Conservation (phyloP, 2,329 filamentous ascomycete species). For the Oidium heveae region DNA sequence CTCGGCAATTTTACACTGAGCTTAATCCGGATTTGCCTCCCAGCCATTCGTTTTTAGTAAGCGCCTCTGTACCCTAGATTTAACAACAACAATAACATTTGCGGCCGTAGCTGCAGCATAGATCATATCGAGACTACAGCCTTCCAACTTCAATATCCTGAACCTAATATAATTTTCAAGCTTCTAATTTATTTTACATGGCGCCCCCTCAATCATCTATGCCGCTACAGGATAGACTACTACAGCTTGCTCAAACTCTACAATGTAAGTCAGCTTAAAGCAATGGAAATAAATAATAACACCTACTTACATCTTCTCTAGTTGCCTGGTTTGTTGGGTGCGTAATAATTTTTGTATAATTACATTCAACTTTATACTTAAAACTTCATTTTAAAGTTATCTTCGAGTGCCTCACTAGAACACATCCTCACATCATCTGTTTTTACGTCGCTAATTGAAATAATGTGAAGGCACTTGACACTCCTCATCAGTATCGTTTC, state of each 20-base stretch:
- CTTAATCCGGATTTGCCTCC: no score
- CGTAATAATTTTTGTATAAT: conserved; percentile 15
- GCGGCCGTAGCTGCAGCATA: no score
- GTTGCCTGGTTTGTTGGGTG: conserved; percentile 68
- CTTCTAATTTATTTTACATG: no score
- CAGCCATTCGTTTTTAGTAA: no score
- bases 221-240: conserved; percentile 27
- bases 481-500: conserved; percentile 62
- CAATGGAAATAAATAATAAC: neutral
- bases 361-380: neutral
- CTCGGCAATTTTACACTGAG: no score
- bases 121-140: no score
- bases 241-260: conserved; percentile 62
- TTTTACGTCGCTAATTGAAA: conserved; percentile 3
- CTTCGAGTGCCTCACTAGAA: neutral
- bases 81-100: no score
- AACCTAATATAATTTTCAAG: no score
- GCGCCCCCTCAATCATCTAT: conserved; percentile 10
- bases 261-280: conserved; percentile 42
- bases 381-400: conserved; percentile 2
- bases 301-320: conserved; percentile 14
- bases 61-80: no score
- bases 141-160: no score
- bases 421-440: neutral
- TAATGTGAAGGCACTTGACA: conserved; percentile 44